Evolutionary conservation across 2,329 filamentous ascomycete species (phyloP).

Genomic region (Penicillium sp.): DNA sequence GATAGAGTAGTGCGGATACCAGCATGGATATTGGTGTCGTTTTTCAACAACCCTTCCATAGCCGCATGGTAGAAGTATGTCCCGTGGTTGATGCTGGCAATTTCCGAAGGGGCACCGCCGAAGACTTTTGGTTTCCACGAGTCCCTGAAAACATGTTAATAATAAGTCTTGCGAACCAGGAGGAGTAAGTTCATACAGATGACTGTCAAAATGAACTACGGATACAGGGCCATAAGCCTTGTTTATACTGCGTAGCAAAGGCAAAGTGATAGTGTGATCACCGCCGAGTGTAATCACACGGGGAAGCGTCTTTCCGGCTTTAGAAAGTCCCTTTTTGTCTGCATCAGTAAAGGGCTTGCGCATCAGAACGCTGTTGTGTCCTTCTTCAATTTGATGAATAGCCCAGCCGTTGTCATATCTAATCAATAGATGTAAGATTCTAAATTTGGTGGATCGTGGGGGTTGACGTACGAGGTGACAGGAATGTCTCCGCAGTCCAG

Average conservation of each 20-base stretch:
- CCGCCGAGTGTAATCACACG: constrained; percentile 69
- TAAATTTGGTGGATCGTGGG: background rate
- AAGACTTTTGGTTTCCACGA: constrained; percentile 82
- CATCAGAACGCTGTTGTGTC: constrained; percentile 71
- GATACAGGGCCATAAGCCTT: constrained; percentile 65
- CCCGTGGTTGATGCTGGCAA: constrained; percentile 77
- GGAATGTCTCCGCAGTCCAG: constrained; percentile 82
- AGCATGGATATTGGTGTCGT: constrained; percentile 83
- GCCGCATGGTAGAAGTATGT: constrained; percentile 85
- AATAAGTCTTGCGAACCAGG: background rate
- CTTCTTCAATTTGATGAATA: constrained; percentile 79
- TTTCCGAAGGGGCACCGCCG: constrained; percentile 71
- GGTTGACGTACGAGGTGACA: constrained; percentile 66
- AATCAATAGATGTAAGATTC: background rate
- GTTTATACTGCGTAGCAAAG: constrained; percentile 54
- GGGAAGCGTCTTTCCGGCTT: constrained; percentile 71
- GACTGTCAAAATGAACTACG: constrained; percentile 62
- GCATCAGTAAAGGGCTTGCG: constrained; percentile 67
- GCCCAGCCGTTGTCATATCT: constrained; percentile 81
- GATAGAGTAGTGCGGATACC: constrained; percentile 80
- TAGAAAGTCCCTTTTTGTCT: constrained; percentile 62
- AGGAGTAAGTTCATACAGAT: constrained; percentile 43
- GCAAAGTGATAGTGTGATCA: constrained; percentile 44
- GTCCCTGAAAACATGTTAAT: constrained; percentile 29
- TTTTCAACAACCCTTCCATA: constrained; percentile 71